A percentile compares a stretch with the other conserved stretches of the same genome.
Conservation (phyloP, 768 basidiomycete genomes). For the Podaxis sp. region DNA sequence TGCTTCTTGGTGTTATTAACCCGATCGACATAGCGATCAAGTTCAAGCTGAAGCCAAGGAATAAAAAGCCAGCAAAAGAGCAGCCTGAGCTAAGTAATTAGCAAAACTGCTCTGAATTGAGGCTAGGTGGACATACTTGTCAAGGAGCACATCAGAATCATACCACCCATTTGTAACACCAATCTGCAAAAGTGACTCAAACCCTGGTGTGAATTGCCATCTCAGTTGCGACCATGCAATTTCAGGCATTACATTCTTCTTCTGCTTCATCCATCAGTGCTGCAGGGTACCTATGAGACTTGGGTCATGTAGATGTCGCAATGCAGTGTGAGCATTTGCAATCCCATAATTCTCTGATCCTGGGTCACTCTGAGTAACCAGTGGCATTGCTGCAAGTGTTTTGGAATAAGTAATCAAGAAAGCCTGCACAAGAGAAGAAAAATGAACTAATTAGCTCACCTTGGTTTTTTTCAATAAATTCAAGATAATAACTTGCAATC, state of each 20-base stretch:
- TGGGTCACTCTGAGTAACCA: slow-evolving; percentile 44
- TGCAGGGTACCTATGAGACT: slow-evolving; percentile 35
- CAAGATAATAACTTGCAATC: slow-evolving; percentile 35
- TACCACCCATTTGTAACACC: slow-evolving; percentile 32
- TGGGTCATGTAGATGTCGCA: slow-evolving; percentile 41
- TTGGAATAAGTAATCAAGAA: background rate
- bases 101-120: background rate
- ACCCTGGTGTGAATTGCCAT: slow-evolving; percentile 30
- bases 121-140: slow-evolving; percentile 18
- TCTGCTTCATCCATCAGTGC: slow-evolving; percentile 35
- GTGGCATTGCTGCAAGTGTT: slow-evolving; percentile 29
- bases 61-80: slow-evolving; percentile 42
- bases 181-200: slow-evolving; percentile 32
- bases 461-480: slow-evolving; percentile 21
- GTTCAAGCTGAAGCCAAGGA: slow-evolving; percentile 39
- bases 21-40: slow-evolving; percentile 27
- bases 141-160: slow-evolving; percentile 24
- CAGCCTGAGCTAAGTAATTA: slow-evolving; percentile 24
- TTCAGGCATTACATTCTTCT: slow-evolving; percentile 44
- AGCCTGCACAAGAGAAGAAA: background rate
- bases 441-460: slow-evolving; percentile 2
- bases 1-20: slow-evolving; percentile 26
- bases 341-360: slow-evolving; percentile 44
- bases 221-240: slow-evolving; percentile 36
- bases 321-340: slow-evolving; percentile 42